These are phyloP conservation scores for Penicillium sp. DNA, from an alignment of 2,329 filamentous ascomycete genomes.

Conservation along the genomic window DNA sequence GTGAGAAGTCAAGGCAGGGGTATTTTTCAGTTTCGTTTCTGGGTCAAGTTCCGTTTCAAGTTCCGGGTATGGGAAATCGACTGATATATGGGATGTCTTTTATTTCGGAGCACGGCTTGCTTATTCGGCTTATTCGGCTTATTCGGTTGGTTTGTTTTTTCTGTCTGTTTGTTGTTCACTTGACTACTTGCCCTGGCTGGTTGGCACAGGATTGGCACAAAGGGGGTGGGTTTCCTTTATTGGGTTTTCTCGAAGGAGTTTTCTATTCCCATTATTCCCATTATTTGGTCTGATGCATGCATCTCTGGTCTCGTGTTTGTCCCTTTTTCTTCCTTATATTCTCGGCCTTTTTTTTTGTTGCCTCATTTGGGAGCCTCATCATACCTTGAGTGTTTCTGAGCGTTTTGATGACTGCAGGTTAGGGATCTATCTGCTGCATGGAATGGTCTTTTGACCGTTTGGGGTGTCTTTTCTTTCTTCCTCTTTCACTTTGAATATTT, in stretches of 20 bases:
- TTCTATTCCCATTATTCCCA: slow-evolving; percentile 11
- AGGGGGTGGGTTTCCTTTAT: slow-evolving; percentile 12
- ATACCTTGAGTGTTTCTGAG: slow-evolving; percentile 12
- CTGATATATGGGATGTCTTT: slow-evolving; percentile 21
- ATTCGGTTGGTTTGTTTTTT: background rate
- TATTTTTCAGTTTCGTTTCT: slow-evolving; percentile 6
- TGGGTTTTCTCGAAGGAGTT: slow-evolving; percentile 20
- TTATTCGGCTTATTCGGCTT: too few species aligned
- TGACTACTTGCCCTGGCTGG: slow-evolving; percentile 16
- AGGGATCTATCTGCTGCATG: slow-evolving; percentile 11
- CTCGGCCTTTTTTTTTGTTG: background rate
- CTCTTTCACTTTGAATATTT: background rate
- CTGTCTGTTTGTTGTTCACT: background rate
- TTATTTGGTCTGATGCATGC: slow-evolving; percentile 25
- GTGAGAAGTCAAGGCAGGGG: slow-evolving; percentile 22
- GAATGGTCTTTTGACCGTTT: slow-evolving; percentile 2
- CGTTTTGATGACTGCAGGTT: slow-evolving; percentile 12
- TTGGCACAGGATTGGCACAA: slow-evolving; percentile 15
- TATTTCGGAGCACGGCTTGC: slow-evolving; percentile 26
- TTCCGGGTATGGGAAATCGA: slow-evolving; percentile 15
- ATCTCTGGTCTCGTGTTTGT: slow-evolving; percentile 19
- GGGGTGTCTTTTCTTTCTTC: slow-evolving; percentile 16
- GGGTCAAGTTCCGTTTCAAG: background rate
- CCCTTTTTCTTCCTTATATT: background rate
- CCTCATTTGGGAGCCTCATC: slow-evolving; percentile 9